Percentiles rank a stretch among this genome's conserved stretches.
Evolutionary conservation across 805 yeast species (phyloP).

Genomic region (Nakazawaea populi): DNA sequence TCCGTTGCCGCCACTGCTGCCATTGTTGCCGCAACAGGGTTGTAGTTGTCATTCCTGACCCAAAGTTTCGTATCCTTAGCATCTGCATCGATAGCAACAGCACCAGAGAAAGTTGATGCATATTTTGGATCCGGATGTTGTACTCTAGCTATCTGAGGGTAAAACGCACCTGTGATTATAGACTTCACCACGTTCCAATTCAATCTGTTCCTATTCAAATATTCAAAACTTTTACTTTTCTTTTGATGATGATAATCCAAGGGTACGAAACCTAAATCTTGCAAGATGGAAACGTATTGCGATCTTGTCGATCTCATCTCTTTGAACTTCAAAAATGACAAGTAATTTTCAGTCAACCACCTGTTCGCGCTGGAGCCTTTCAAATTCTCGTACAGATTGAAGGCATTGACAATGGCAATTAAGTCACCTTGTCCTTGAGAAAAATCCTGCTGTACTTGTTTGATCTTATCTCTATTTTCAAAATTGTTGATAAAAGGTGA

Average conservation of each 20-base stretch:
- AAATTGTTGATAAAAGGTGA: slow-evolving; percentile 61
- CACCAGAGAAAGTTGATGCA: slow-evolving; percentile 63
- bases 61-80: slow-evolving; percentile 66
- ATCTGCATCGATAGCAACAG: slow-evolving; percentile 83
- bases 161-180: slow-evolving; percentile 72
- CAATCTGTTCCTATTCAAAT: slow-evolving; percentile 44
- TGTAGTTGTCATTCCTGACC: slow-evolving; percentile 57
- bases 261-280: slow-evolving; percentile 75
- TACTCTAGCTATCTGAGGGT: slow-evolving; percentile 78
- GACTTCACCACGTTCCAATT: slow-evolving; percentile 54
- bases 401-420: slow-evolving; percentile 58
- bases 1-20: too few species aligned
- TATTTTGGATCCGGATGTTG: slow-evolving; percentile 79
- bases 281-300: slow-evolving; percentile 65
- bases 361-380: slow-evolving; percentile 26
- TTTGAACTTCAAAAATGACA: slow-evolving; percentile 59
- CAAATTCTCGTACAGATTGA: slow-evolving; percentile 40
- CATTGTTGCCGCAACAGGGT: neutral
- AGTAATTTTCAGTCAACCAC: slow-evolving; percentile 47
- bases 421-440: slow-evolving; percentile 67
- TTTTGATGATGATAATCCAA: slow-evolving; percentile 29
- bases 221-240: slow-evolving; percentile 12
- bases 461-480: slow-evolving; percentile 63
- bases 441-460: slow-evolving; percentile 33
- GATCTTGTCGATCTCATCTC: slow-evolving; percentile 67